Evolutionary conservation across 345 rosid species (phyloP), one percentile per base, ranked within the genome.

Genomic region (Nasturtium officinale): DNA sequence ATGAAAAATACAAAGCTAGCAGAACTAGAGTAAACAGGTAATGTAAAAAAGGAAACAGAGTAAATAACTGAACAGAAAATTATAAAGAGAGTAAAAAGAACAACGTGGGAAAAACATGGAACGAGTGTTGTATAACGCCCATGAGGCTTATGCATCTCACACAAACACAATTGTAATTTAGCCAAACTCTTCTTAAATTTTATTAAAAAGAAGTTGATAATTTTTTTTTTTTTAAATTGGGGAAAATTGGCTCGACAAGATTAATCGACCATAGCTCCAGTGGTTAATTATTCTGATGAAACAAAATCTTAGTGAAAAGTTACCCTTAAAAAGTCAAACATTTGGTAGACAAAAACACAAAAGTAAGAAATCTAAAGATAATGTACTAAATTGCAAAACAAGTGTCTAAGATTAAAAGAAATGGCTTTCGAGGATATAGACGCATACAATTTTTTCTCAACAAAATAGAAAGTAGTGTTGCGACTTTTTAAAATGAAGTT

Each of bases 101-200:
- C 37, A 53, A 37, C 3, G 46, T 46, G 29, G 9, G 23, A 13
- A 50, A 73, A 73, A 65, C 71, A 73, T 65, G 59, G 55, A 56
- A 65, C 2, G 60, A 56, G 61, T 74, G 72, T 74, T 47, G 72
- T 57, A 23, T 23, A 74, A 74, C 67, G 66, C 26, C 78, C 78
- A 29, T n/a, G n/a, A n/a, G n/a, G n/a, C n/a, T n/a, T n/a, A n/a
- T n/a, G n/a, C n/a, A n/a, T n/a, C n/a, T n/a, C n/a, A n/a, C n/a
- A n/a, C n/a, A n/a, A n/a, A n/a, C n/a, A n/a, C n/a, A n/a, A n/a
- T n/a, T n/a, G n/a, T n/a, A n/a, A n/a, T n/a, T n/a, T n/a, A n/a
- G n/a, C n/a, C n/a, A n/a, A n/a, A n/a, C n/a, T n/a, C n/a, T n/a
- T n/a, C n/a, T n/a, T n/a, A n/a, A n/a, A n/a, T n/a, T n/a, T n/a